Base-by-base conservation (phyloP, 192 early-diverging fungal species). In the Backusella morwellensis region DNA sequence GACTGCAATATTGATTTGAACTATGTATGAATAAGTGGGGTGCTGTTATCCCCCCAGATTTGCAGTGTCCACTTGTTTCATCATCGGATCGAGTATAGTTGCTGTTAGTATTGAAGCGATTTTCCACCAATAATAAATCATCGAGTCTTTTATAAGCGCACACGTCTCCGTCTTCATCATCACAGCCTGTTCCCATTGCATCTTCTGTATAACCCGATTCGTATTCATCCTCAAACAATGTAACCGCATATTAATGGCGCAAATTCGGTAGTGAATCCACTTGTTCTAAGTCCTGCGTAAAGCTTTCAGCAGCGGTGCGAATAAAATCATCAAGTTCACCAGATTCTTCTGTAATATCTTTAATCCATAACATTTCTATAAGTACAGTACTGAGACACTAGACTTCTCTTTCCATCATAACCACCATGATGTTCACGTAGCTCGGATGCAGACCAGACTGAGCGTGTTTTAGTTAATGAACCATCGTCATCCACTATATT, bases 181-280 rank as follows among this genome's bases (percentile, higher is more conserved):
- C 77, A 15, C 68, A 54, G 2, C 78, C 80, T 1, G 44, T 52
- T 54, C 75, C 78, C 7, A 70, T 70, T 36, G 84, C 83, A 19
- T 79, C 74, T 8, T 80, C 83, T 5, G 73, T 71, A 50, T 40
- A 75, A n/a, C 35, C 36, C 0, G 73, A 50, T 0, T 77, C 82
- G 63, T 83, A 79, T 35, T 77, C 82, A 68, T 85, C 84, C 84
- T 97, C 97, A 73, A 96, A 92, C 96, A 95, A 97, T 6, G 95
- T 93, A 32, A 97, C 96, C 4, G 97, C 92, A 82, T 92, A 95
- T 77, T 94, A 90, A 78, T 96, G 94, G 81, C 96, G 94, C 77
- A 44, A 93, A 86, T 21, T 72, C 75, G 42, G 78, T 78, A 29
- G 29, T 1, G 29, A 29, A 29, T 29, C 1, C 29, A 29, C 29